phyloP scores from a whole-genome alignment of 108 stramenopile species.

The Pseudonitzschia pungens region DNA sequence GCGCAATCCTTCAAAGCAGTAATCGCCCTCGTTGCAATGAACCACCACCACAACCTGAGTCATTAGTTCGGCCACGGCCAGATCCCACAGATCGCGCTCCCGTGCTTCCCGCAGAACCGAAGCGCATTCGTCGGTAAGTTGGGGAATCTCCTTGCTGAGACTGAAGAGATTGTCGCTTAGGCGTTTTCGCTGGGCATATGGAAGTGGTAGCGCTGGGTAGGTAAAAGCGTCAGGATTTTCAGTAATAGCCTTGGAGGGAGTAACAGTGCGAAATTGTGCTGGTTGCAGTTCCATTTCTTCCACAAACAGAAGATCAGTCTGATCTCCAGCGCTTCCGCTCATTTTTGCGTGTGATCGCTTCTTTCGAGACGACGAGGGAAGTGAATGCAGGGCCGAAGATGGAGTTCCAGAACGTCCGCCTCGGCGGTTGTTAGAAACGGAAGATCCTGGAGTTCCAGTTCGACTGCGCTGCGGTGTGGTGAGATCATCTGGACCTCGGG shows the following conservation, averaged over 20 bases:
- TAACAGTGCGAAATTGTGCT: conserved; percentile 66
- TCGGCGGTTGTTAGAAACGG: background rate
- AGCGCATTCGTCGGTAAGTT: conserved; percentile 73
- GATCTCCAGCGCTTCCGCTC: conserved; percentile 5
- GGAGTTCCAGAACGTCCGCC: too few species aligned
- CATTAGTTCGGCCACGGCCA: conserved; percentile 83
- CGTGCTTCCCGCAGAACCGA: conserved; percentile 68
- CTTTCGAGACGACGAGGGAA: conserved; percentile 6
- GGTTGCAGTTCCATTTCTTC: conserved; percentile 59
- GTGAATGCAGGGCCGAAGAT: too few species aligned
- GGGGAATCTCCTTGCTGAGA: conserved; percentile 66
- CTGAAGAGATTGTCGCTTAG: conserved; percentile 74
- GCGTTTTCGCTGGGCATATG: conserved; percentile 73
- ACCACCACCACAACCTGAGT: conserved; percentile 74
- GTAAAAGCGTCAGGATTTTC: conserved; percentile 41
- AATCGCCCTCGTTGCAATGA: conserved; percentile 64
- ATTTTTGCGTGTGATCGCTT: conserved; percentile 30
- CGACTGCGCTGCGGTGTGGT: conserved; percentile 23
- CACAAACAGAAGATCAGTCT: conserved; percentile 32
- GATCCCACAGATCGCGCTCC: conserved; percentile 73
- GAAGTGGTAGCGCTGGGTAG: conserved; percentile 69
- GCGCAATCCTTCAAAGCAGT: conserved; percentile 67
- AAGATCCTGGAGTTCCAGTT: background rate
- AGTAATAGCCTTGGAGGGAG: conserved; percentile 33
- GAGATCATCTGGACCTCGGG: background rate